These are phyloP conservation scores for Quercus variabilis DNA, from an alignment of 306 rosid genomes.

Conservation along the genomic window DNA sequence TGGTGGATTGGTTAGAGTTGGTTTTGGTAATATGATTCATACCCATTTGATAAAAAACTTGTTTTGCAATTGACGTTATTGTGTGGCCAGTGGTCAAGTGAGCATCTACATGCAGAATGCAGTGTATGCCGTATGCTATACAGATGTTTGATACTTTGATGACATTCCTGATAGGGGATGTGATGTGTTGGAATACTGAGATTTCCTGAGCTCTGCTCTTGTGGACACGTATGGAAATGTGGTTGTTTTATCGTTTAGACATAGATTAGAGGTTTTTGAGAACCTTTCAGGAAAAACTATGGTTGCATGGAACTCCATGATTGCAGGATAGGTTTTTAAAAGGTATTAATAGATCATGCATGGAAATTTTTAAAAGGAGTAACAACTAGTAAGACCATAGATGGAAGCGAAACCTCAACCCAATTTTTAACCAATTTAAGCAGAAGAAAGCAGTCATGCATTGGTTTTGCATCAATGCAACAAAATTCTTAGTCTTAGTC, in stretches of 20 bases:
- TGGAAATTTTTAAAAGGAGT: constrained; percentile 54
- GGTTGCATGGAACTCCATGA: constrained; percentile 79
- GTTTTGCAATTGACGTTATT: constrained; percentile 53
- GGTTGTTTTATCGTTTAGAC: constrained; percentile 37
- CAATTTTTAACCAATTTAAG: too few relatives aligned
- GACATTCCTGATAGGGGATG: constrained; percentile 74
- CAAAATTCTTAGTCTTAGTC: too few relatives aligned
- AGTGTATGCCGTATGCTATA: constrained; percentile 43
- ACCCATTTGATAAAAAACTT: constrained; percentile 50
- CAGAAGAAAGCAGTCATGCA: too few relatives aligned
- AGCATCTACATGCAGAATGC: constrained; percentile 63
- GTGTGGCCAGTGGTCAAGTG: constrained; percentile 54
- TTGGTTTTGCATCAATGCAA: too few relatives aligned
- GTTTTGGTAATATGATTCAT: constrained; percentile 53
- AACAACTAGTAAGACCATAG: too few relatives aligned
- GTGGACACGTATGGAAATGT: constrained; percentile 88
- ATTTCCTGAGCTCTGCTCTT: constrained; percentile 72
- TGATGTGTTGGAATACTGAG: constrained; percentile 72
- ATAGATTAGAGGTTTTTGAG: constrained; percentile 63
- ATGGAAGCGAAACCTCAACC: too few relatives aligned
- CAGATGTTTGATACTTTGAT: constrained; percentile 33
- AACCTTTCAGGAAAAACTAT: constrained; percentile 54
- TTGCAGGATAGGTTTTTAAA: constrained; percentile 49
- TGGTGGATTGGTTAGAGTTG: constrained; percentile 49
- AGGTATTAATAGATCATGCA: constrained; percentile 62